Percentiles rank a stretch among this genome's conserved stretches.
These are phyloP conservation scores for Neospermospora avenae DNA, from an alignment of 2,329 filamentous ascomycete species.

Conservation along the genomic window DNA sequence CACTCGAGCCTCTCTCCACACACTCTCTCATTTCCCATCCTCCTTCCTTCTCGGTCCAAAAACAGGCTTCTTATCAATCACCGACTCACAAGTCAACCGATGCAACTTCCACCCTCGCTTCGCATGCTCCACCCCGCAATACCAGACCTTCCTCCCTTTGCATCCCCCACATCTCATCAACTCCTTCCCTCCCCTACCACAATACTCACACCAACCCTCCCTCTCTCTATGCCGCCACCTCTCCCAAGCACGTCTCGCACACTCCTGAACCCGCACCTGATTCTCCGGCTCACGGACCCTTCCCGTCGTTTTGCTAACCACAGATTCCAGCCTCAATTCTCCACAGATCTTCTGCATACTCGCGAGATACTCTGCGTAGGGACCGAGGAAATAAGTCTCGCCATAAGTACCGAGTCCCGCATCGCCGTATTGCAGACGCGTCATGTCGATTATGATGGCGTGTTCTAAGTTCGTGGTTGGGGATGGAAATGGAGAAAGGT, in stretches of 20 bases:
- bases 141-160: neutral
- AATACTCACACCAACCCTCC: slow-evolving; percentile 15
- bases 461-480: neutral
- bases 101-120: slow-evolving; percentile 9
- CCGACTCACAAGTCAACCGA: slow-evolving; percentile 11
- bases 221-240: slow-evolving; percentile 14
- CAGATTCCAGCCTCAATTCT: neutral
- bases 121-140: slow-evolving; percentile 14
- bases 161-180: neutral
- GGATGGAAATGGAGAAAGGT: no score
- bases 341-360: neutral
- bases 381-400: slow-evolving; percentile 1
- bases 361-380: neutral
- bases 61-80: neutral
- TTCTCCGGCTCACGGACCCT: neutral
- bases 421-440: slow-evolving; percentile 5
- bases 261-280: slow-evolving; percentile 3
- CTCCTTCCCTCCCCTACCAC: slow-evolving; percentile 4
- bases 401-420: neutral
- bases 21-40: no score
- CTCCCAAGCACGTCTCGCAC: slow-evolving; percentile 8
- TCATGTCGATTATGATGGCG: slow-evolving; percentile 12
- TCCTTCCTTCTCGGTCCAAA: neutral
- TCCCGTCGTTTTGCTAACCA: no score
- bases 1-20: no score